Base-by-base conservation (phyloP, 441 rosid genomes). In the Pelargonium australe region DNA sequence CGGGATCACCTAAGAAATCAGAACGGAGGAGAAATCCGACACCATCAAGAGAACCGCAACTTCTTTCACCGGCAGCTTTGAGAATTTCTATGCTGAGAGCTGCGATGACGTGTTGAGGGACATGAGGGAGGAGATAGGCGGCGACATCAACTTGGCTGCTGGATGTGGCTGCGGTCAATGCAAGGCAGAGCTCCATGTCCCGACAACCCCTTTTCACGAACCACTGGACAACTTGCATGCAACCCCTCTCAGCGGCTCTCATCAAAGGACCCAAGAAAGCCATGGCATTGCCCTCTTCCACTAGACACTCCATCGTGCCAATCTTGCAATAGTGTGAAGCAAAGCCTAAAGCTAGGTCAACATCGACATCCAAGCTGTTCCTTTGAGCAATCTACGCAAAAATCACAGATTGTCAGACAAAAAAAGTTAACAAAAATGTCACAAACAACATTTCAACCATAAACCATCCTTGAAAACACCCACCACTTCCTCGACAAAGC, bases 191-290 rank as follows among this genome's bases (percentile, higher is more conserved):
- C 67, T 92, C 96, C 96, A 90, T 92, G 55, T 86, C 90, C 25
- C 91, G 87, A 70, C 91, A 87, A 25, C 84, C 89, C 77, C 95
- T 75, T 79, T 86, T 84, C 63, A 89, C 95, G 76, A 92, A 90
- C 96, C 98, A 92, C 77, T 85, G 87, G 5, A 92, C 95, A 64
- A 92, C 96, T 77, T 87, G 91, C 91, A 90, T 80, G 65, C 91
- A 88, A 23, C 98, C 98, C 73, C 95, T 83, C 85, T 92, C 96
- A 0, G 96, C 90, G 53, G 96, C 96, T 82, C 98, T 90, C 96
- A 92, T 85, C 73, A 92, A 77, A 1, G 96, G 96, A 17, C 96
- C 95, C 78, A 92, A 73, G 77, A 92, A 92, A 23, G 95, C 88
- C 72, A 86, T 85, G 49, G 96, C 96, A 49, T 92, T 82, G 61